Evolutionary conservation across 768 basidiomycete genomes (phyloP).

Genomic region (Lactarius deliciosus): DNA sequence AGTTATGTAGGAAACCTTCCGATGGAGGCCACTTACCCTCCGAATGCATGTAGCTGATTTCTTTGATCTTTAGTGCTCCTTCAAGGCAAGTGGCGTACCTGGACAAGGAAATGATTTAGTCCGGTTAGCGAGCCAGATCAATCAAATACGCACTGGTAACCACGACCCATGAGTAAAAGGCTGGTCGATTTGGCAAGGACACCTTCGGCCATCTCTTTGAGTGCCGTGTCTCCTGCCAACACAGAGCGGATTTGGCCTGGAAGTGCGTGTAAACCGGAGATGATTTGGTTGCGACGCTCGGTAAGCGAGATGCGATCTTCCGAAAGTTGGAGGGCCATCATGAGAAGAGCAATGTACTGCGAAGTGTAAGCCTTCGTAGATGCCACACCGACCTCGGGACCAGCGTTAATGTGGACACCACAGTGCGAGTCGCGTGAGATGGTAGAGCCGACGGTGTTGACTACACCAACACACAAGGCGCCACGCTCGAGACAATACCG

Average conservation of each 20-base stretch:
- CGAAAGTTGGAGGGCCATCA: conserved; percentile 98
- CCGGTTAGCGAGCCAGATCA: conserved; percentile 1
- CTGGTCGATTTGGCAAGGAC: conserved; percentile 78
- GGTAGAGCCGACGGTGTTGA: conserved; percentile 98
- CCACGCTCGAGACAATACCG: conserved; percentile 97
- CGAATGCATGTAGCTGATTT: conserved; percentile 91
- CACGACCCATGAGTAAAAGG: conserved; percentile 94
- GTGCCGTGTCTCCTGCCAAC: conserved; percentile 69
- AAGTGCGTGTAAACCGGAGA: conserved; percentile 87
- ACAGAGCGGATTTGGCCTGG: conserved; percentile 87
- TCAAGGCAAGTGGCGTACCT: conserved; percentile 96
- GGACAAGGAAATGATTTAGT: conserved; percentile 16
- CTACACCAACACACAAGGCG: conserved; percentile 94
- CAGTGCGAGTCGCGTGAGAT: conserved; percentile 98
- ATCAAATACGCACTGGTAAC: conserved; percentile 74
- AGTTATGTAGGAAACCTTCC: not conserved
- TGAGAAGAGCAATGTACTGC: conserved; percentile 95
- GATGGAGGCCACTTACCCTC: conserved; percentile 48
- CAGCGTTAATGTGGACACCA: conserved; percentile 99
- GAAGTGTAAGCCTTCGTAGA: conserved; percentile 99
- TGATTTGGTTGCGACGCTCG: conserved; percentile 88
- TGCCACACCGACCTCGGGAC: conserved; percentile 98
- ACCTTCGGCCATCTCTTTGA: conserved; percentile 83
- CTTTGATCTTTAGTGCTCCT: conserved; percentile 99
- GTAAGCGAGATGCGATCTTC: conserved; percentile 96